Evolutionary conservation across 2,329 filamentous ascomycete genomes (phyloP).

Genomic region (Ceratocystis destructans): DNA sequence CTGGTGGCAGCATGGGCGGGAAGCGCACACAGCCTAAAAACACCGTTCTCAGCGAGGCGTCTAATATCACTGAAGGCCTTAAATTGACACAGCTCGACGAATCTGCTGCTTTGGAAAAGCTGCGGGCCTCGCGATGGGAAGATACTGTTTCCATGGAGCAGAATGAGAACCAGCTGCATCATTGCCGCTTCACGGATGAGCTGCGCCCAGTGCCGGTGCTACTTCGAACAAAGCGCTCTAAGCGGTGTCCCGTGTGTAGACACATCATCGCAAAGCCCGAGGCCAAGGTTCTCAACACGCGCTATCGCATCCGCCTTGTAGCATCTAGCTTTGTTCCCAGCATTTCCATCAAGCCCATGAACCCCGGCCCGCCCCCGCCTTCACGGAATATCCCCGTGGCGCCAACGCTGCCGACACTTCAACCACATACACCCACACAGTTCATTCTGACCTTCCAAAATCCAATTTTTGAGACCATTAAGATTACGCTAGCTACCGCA

Average conservation of each 20-base stretch:
- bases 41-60: slow-evolving; percentile 68
- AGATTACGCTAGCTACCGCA: slow-evolving; percentile 76
- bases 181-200: slow-evolving; percentile 50
- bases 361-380: slow-evolving; percentile 18
- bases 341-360: slow-evolving; percentile 56
- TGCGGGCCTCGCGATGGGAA: slow-evolving; percentile 49
- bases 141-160: slow-evolving; percentile 42
- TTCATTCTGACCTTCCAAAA: slow-evolving; percentile 86
- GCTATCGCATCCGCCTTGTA: slow-evolving; percentile 84
- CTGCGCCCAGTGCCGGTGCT: slow-evolving; percentile 71
- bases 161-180: slow-evolving; percentile 37
- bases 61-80: slow-evolving; percentile 56
- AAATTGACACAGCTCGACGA: slow-evolving; percentile 50
- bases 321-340: slow-evolving; percentile 79
- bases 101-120: slow-evolving; percentile 42
- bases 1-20: slow-evolving; percentile 45
- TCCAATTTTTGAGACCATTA: slow-evolving; percentile 81
- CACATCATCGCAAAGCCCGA: slow-evolving; percentile 95
- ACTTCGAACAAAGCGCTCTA: slow-evolving; percentile 81
- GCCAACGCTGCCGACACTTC: slow-evolving; percentile 34
- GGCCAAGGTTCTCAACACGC: slow-evolving; percentile 72
- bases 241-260: slow-evolving; percentile 81
- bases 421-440: slow-evolving; percentile 46
- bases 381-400: slow-evolving; percentile 15
- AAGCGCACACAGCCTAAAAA: slow-evolving; percentile 55